phyloP scores from a whole-genome alignment of 2,329 filamentous ascomycete species.

The Fusarium haematococcum region DNA sequence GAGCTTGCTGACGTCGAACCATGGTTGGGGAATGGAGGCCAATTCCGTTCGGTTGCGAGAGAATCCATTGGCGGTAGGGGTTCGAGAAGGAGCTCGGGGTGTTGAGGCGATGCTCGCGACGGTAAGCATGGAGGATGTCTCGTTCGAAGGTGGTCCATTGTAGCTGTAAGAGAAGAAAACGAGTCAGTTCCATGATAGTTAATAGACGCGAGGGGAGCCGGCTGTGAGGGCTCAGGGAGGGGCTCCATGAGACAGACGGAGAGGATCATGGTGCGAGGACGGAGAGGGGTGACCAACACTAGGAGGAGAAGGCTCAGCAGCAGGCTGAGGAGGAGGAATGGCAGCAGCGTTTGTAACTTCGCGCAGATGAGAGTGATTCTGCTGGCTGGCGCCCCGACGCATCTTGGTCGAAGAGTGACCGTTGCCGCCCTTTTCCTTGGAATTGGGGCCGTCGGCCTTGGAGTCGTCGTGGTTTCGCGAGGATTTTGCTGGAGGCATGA shows the following conservation, averaged over 20 bases:
- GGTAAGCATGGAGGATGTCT: constrained; percentile 78
- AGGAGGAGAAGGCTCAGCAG: constrained; percentile 48
- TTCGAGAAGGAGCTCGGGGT: constrained; percentile 77
- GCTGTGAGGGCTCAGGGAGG: background rate
- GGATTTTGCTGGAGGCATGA: constrained; percentile 61
- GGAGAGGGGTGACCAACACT: constrained; percentile 46
- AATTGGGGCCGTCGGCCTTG: constrained; percentile 55
- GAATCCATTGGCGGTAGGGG: constrained; percentile 70
- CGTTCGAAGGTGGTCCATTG: constrained; percentile 77
- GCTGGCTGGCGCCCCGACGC: constrained; percentile 66
- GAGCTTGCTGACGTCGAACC: constrained; percentile 72
- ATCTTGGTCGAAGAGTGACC: constrained; percentile 64
- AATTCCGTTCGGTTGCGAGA: constrained; percentile 72
- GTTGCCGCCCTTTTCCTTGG: constrained; percentile 60
- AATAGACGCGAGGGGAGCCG: background rate
- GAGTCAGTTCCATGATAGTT: constrained; percentile 20
- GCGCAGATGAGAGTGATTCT: constrained; percentile 59
- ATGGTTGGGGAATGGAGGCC: constrained; percentile 82
- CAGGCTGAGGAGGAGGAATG: constrained; percentile 46
- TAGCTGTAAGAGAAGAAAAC: constrained; percentile 53
- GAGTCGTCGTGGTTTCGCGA: constrained; percentile 60
- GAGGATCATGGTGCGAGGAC: constrained; percentile 14
- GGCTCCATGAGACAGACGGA: background rate
- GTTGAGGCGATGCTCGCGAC: constrained; percentile 77
- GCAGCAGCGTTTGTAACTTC: constrained; percentile 57